A percentile compares a stretch with the other conserved stretches of the same genome.
These are phyloP conservation scores for Escallonia rubra DNA, from an alignment of 129 eudicot genomes.

Conservation along the genomic window DNA sequence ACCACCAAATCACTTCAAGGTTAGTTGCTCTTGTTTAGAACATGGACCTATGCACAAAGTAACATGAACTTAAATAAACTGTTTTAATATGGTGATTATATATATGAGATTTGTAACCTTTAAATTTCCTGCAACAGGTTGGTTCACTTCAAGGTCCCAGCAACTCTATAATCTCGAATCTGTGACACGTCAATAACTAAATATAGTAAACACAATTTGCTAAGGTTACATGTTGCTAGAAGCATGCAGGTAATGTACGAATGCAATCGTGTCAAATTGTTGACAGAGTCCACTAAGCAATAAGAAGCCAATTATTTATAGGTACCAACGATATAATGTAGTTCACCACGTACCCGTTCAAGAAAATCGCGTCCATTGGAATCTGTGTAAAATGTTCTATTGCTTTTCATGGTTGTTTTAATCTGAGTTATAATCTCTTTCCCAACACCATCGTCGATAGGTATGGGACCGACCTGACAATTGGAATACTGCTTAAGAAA, in stretches of 20 bases:
- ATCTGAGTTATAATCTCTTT: constrained; percentile 75
- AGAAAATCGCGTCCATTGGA: constrained; percentile 82
- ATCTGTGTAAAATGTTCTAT: constrained; percentile 74
- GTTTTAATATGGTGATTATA: too few species aligned
- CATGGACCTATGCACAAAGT: too few species aligned
- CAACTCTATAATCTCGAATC: constrained; percentile 90
- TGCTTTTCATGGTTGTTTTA: constrained; percentile 47
- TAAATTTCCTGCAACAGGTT: constrained; percentile 51
- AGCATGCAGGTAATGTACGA: constrained; percentile 3
- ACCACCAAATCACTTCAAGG: too few species aligned
- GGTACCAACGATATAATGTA: neutral
- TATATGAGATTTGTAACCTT: too few species aligned
- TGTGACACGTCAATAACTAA: constrained; percentile 20
- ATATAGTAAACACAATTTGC: neutral
- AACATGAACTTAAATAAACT: too few species aligned
- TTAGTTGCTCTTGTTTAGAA: too few species aligned
- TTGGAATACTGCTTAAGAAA: constrained; percentile 6
- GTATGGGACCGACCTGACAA: constrained; percentile 87
- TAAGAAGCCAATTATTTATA: neutral
- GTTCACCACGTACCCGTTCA: constrained; percentile 46
- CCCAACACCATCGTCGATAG: constrained; percentile 66
- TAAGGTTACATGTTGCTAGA: constrained; percentile 6
- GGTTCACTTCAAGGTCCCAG: constrained; percentile 90
- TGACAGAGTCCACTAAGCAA: neutral
- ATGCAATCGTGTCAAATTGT: neutral